Percentiles rank a stretch among this genome's conserved stretches.
Evolutionary conservation across 1,139 yeast genomes (phyloP).

Genomic region (Zygosaccharomyces pseudobailii): DNA sequence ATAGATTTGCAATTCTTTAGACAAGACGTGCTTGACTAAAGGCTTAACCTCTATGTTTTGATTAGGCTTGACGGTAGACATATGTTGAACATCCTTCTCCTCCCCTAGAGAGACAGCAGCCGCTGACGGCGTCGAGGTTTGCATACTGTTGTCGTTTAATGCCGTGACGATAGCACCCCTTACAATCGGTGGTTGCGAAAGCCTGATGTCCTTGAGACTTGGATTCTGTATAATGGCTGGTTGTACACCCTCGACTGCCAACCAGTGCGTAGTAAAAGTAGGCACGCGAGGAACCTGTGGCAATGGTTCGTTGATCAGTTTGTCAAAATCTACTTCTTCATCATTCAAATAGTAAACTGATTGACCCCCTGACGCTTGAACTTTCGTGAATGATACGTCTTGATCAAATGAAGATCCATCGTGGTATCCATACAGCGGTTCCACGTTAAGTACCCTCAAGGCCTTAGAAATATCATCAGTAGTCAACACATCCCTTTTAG

Average conservation of each 20-base stretch:
- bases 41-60: conserved; percentile 80
- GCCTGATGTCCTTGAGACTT: conserved; percentile 65
- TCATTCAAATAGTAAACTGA: conserved; percentile 87
- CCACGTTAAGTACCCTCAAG: conserved; percentile 78
- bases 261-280: conserved; percentile 96
- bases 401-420: conserved; percentile 31
- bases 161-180: conserved; percentile 66
- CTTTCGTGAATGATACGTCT: conserved; percentile 39
- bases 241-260: conserved; percentile 97
- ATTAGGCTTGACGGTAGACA: conserved; percentile 39
- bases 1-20: conserved; percentile 88
- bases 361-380: conserved; percentile 42
- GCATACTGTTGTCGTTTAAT: conserved; percentile 35
- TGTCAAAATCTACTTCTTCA: conserved; percentile 89
- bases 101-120: conserved; percentile 15
- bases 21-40: conserved; percentile 90
- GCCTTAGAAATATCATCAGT: conserved; percentile 83
- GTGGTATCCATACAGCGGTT: conserved; percentile 72
- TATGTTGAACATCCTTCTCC: conserved; percentile 26
- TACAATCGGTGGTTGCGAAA: conserved; percentile 54
- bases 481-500: conserved; percentile 75
- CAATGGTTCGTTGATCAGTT: conserved; percentile 84
- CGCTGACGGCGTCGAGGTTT: conserved; percentile 26
- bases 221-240: conserved; percentile 98
- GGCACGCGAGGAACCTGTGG: conserved; percentile 94